These are phyloP conservation scores for Hypoxylon sp. DNA, from an alignment of 2,329 filamentous ascomycete species.

Conservation along the genomic window DNA sequence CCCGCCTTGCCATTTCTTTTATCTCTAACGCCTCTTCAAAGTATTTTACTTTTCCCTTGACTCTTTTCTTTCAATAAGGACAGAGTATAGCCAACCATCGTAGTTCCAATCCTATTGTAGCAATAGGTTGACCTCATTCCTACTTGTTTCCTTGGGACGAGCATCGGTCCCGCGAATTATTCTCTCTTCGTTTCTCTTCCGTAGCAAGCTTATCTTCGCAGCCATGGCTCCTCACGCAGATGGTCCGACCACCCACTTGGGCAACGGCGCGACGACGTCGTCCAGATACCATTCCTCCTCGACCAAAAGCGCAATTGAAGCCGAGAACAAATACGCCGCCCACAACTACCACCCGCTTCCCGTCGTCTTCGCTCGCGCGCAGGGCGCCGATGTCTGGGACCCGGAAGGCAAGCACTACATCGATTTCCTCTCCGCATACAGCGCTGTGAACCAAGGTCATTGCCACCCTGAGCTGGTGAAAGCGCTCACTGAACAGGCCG, in stretches of 20 bases:
- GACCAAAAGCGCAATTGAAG: constrained; percentile 82
- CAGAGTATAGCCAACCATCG: constrained; percentile 3
- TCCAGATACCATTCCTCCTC: constrained; percentile 80
- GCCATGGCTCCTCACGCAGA: constrained; percentile 74
- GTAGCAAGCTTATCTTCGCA: constrained; percentile 32
- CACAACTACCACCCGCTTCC: constrained; percentile 99
- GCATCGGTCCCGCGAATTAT: constrained; percentile 12
- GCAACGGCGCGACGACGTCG: constrained; percentile 55
- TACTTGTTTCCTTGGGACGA: constrained; percentile 19
- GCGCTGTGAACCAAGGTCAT: constrained; percentile 97
- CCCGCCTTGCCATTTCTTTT: constrained; percentile 48
- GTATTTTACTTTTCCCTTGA: constrained; percentile 24
- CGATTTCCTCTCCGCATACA: constrained; percentile 98
- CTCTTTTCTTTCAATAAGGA: constrained; percentile 41
- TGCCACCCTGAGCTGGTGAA: constrained; percentile 97
- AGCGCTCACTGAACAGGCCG: constrained; percentile 89
- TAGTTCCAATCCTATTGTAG: constrained; percentile 28
- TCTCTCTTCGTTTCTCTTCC: constrained; percentile 17
- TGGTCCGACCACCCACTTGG: constrained; percentile 52
- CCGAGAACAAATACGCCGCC: constrained; percentile 88
- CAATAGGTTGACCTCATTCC: constrained; percentile 25
- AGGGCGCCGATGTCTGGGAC: constrained; percentile 94
- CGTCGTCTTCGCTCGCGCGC: constrained; percentile 89
- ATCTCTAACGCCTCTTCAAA: constrained; percentile 30
- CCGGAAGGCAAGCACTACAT: constrained; percentile 96